Percentiles rank a stretch among this genome's conserved stretches.
Evolutionary conservation across 495 filamentous ascomycete genomes (phyloP).

Genomic region (Haplographium delicatum): DNA sequence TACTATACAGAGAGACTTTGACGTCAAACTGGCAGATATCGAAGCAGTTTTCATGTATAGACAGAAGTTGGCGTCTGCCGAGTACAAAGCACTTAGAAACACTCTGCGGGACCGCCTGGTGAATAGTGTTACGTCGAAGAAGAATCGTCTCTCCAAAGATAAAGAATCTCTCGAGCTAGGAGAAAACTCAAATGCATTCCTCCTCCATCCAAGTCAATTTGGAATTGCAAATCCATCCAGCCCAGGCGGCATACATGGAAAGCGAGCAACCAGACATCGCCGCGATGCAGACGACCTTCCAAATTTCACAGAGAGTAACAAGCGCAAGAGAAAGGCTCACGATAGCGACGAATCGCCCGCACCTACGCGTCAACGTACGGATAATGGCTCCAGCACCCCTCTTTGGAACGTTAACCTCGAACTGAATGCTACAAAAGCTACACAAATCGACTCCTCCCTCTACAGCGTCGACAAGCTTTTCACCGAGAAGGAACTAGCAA

Average conservation of each 20-base stretch:
- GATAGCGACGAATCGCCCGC: slow-evolving; percentile 72
- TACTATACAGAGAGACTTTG: slow-evolving; percentile 42
- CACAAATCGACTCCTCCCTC: slow-evolving; percentile 47
- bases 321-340: slow-evolving; percentile 70
- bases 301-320: slow-evolving; percentile 58
- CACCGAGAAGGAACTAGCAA: slow-evolving; percentile 83
- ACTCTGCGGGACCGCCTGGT: slow-evolving; percentile 83
- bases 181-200: slow-evolving; percentile 72
- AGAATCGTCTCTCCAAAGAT: slow-evolving; percentile 71
- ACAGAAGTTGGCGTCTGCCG: slow-evolving; percentile 70
- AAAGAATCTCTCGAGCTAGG: slow-evolving; percentile 83
- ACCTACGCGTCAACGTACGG: slow-evolving; percentile 43
- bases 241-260: slow-evolving; percentile 73
- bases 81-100: slow-evolving; percentile 68
- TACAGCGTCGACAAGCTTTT: slow-evolving; percentile 89
- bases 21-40: slow-evolving; percentile 48
- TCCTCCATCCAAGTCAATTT: slow-evolving; percentile 90
- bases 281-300: slow-evolving; percentile 74
- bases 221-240: slow-evolving; percentile 74
- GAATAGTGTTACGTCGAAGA: slow-evolving; percentile 69
- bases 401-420: slow-evolving; percentile 51
- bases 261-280: slow-evolving; percentile 76
- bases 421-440: slow-evolving; percentile 35
- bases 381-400: slow-evolving; percentile 44
- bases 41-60: slow-evolving; percentile 53